Evolutionary conservation across 2,329 filamentous ascomycete species (phyloP).

Genomic region (Trichothecium sympodiale): DNA sequence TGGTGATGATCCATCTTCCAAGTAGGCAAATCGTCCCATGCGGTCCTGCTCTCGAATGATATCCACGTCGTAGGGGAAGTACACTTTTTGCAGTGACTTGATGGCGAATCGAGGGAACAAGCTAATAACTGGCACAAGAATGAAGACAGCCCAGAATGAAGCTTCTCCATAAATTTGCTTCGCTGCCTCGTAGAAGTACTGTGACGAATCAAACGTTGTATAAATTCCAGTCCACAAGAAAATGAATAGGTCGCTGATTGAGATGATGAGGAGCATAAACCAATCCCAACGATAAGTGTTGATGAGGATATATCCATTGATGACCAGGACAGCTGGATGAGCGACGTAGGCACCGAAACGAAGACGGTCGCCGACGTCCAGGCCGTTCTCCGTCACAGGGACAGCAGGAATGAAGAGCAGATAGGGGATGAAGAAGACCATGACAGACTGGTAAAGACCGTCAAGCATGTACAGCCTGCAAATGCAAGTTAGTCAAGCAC

Average conservation of each 20-base stretch:
- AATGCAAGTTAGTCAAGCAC: not conserved
- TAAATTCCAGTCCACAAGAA: constrained; percentile 97
- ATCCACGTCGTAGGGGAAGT: constrained; percentile 84
- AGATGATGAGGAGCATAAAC: constrained; percentile 77
- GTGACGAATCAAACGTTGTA: constrained; percentile 37
- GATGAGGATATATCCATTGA: constrained; percentile 89
- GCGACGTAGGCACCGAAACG: constrained; percentile 83
- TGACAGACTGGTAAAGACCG: constrained; percentile 86
- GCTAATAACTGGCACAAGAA: constrained; percentile 71
- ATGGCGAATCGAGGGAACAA: constrained; percentile 77
- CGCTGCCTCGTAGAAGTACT: constrained; percentile 63
- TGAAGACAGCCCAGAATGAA: constrained; percentile 76
- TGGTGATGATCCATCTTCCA: constrained; percentile 28
- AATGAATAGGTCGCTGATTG: constrained; percentile 73
- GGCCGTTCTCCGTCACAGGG: constrained; percentile 61
- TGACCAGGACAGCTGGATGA: constrained; percentile 72
- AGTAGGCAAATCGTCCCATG: constrained; percentile 69
- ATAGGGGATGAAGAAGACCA: constrained; percentile 89
- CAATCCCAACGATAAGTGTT: constrained; percentile 99
- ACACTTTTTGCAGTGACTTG: constrained; percentile 89
- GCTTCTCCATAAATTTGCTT: constrained; percentile 69
- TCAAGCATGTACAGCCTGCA: constrained; percentile 84
- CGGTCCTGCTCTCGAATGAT: constrained; percentile 89
- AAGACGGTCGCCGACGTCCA: constrained; percentile 66
- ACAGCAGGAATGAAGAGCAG: constrained; percentile 60